Evolutionary conservation across 2,329 filamentous ascomycete species (phyloP), one percentile per base, ranked within the genome.

Genomic region (Thielaviopsis musarum): DNA sequence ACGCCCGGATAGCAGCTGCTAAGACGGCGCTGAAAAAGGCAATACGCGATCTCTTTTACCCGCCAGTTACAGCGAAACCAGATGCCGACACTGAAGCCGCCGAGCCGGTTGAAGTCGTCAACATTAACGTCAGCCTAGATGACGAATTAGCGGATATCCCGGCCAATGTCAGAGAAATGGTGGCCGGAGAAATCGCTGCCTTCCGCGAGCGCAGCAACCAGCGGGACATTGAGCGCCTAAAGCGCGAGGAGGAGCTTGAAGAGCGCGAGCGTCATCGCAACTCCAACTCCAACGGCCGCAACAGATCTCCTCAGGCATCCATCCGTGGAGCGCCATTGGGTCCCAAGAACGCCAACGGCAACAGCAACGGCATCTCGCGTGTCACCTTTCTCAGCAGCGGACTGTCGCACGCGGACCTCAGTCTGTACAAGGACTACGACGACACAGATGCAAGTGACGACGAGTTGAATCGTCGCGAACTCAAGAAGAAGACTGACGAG

Each of bases 91-190:
- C 83, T 21, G 88, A 94, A 65, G 73, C 76, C 4, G 67, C 75
- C 4, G 82, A 83, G 38, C 81, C 82, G 59, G 83, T 88, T 5
- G 90, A 95, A 70, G 85, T 96, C 48, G 85, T 95, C 64, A 95
- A 91, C 61, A 95, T 97, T 61, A 85, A 90, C 3, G 78, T 95
- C 34, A 83, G 85, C 0, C 81, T 87, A 57, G 93, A 98, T 63
- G 94, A 98, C 67, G 93, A 98, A 67, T 77, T 98, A 30, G 85
- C 91, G 21, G 93, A 98, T 66, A 96, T 98, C 54, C 93, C 93
- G 0, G 85, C 88, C 0, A 93, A 97, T 69, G 94, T 95, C 89
- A 84, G 93, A 24, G 93, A 95, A 69, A 91, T 89, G 0, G 93
- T 98, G 17, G 88, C 93, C 0, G 85, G 85, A 60, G 94, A 98